Conservation (phyloP, 768 basidiomycete species). For the Tulasnella sp. region DNA sequence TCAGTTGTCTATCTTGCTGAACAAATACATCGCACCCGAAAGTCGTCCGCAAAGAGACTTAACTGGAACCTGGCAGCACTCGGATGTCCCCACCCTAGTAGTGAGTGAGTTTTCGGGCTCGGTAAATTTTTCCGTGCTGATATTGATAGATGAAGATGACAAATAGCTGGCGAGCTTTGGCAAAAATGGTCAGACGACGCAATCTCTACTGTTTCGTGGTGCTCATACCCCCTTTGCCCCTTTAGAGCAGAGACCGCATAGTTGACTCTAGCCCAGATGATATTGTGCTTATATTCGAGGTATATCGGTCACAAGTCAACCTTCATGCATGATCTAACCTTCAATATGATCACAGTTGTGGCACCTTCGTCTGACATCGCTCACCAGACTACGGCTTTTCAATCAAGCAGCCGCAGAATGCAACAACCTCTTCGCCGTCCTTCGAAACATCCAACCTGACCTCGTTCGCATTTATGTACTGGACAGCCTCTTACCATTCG, state of each 20-base stretch:
- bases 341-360: constrained; percentile 46
- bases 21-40: constrained; percentile 73
- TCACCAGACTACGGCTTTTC: constrained; percentile 71
- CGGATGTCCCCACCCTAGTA: constrained; percentile 67
- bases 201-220: too few species aligned
- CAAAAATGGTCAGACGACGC: constrained; percentile 43
- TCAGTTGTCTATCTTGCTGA: constrained; percentile 66
- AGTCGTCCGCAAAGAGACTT: constrained; percentile 61
- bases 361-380: constrained; percentile 69
- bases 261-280: constrained; percentile 62
- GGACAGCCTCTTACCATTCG: constrained; percentile 45
- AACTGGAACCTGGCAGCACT: constrained; percentile 59
- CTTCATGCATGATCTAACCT: background rate
- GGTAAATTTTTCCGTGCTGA: background rate
- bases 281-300: constrained; percentile 49
- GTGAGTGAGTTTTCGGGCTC: constrained; percentile 37
- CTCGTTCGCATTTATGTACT: constrained; percentile 49
- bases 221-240: background rate
- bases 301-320: too few species aligned
- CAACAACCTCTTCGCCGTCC: constrained; percentile 62
- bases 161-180: constrained; percentile 77
- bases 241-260: constrained; percentile 50
- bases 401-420: constrained; percentile 82
- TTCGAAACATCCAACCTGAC: constrained; percentile 45
- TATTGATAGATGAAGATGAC: constrained; percentile 46